A percentile compares a stretch with the other conserved stretches of the same genome.
Evolutionary conservation across 306 rosid species (phyloP).

Genomic region (Hylodesmum podocarpum): DNA sequence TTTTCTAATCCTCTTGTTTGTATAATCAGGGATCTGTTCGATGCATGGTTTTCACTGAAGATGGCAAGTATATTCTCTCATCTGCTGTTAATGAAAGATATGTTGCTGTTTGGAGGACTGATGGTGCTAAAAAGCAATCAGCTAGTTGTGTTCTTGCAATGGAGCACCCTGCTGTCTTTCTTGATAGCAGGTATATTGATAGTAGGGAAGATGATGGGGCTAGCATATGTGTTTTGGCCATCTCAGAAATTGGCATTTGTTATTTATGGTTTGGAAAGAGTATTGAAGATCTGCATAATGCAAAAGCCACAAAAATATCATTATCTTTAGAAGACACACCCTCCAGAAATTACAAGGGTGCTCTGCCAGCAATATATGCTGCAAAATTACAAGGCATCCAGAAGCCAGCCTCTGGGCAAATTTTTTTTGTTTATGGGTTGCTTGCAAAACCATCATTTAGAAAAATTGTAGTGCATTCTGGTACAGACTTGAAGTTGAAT

Average conservation of each 20-base stretch:
- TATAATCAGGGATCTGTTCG: conserved; percentile 74
- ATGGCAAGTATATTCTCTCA: conserved; percentile 77
- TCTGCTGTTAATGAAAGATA: conserved; percentile 92
- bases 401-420: conserved; percentile 59
- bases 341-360: conserved; percentile 54
- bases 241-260: conserved; percentile 85
- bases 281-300: conserved; percentile 58
- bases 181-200: conserved; percentile 64
- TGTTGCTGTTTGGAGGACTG: conserved; percentile 75
- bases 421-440: conserved; percentile 74
- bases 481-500: conserved; percentile 66
- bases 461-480: conserved; percentile 66
- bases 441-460: conserved; percentile 83
- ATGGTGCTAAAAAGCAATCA: conserved; percentile 69
- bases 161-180: conserved; percentile 91
- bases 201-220: conserved; percentile 43
- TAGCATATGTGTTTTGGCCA: conserved; percentile 71
- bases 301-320: conserved; percentile 74
- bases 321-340: conserved; percentile 56
- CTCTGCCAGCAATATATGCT: conserved; percentile 73
- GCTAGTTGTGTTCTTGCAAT: conserved; percentile 81
- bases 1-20: conserved; percentile 1
- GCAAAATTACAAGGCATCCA: conserved; percentile 64
- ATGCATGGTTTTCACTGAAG: conserved; percentile 83
- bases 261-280: conserved; percentile 81